Base-by-base conservation (phyloP, 768 basidiomycete genomes). In the Mrakia blollopis region DNA sequence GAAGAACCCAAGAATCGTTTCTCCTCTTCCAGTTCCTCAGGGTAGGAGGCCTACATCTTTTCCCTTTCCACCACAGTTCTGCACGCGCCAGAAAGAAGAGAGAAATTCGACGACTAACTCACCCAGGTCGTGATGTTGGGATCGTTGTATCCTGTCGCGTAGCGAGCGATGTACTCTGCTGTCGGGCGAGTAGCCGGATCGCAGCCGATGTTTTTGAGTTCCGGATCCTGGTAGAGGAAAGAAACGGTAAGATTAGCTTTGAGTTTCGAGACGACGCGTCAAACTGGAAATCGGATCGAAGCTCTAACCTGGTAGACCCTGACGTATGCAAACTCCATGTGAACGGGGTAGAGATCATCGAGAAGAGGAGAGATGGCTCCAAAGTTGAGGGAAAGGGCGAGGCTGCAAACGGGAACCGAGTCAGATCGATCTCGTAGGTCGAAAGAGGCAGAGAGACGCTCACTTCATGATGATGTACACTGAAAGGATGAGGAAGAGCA, bases 311-410 rank as follows among this genome's bases (percentile, higher is more conserved):
- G 39, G 6, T 5, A 44, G 44, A 44, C 44, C 10, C 44, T 9
- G 11, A 14, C 10, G 44, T 44, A 44, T 9, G 11, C 5, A 14
- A 9, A n/a, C 2, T n/a, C 41, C 75, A 76, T 76, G n/a, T 69
- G 14, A 16, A 76, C 52, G 13, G 75, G 75, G 18, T n/a, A 76
- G 37, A 76, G 41, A 28, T 67, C 47, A 3, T 25, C 54, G 16
- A 76, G 69, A 0, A n/a, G 35, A 11, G 32, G 67, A 10, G n/a
- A 70, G 39, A 76, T 76, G 13, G 68, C 52, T 52, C 75, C 75
- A 35, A 76, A 76, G 60, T 76, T 76, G 25, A 28, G 23, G 3
- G 75, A 76, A 39, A 76, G 54, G 41, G 75, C 75, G 35, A 76
- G 69, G 30, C 69, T 76, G 50, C 63, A 44, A n/a, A 57, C 50